Evolutionary conservation across 768 basidiomycete genomes (phyloP).

Genomic region (Termitomyces sp.): DNA sequence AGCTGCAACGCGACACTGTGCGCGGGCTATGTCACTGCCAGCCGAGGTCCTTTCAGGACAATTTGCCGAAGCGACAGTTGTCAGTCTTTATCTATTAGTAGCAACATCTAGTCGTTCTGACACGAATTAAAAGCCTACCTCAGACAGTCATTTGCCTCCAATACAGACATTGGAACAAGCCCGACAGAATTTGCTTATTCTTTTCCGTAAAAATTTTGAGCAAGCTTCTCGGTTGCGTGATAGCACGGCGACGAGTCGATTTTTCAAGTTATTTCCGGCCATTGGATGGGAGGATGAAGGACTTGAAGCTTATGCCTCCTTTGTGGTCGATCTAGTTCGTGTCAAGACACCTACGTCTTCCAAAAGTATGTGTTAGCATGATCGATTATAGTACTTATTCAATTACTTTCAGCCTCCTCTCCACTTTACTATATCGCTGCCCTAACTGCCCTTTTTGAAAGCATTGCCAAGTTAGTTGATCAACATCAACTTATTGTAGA

Average conservation of each 20-base stretch:
- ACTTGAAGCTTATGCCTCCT: conserved; percentile 85
- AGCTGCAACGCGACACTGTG: conserved; percentile 85
- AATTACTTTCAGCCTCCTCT: conserved; percentile 64
- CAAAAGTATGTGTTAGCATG: conserved; percentile 54
- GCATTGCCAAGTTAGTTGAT: conserved; percentile 91
- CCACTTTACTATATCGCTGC: conserved; percentile 88
- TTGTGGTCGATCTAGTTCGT: conserved; percentile 87
- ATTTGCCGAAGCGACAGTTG: conserved; percentile 86
- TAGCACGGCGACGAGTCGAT: conserved; percentile 83
- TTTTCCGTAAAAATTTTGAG: conserved; percentile 79
- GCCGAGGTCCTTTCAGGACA: conserved; percentile 70
- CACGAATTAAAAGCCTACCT: conserved; percentile 65
- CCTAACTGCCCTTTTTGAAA: conserved; percentile 90
- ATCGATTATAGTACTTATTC: conserved; percentile 3
- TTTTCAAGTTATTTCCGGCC: conserved; percentile 95
- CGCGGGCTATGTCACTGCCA: conserved; percentile 84
- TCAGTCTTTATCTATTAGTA: conserved; percentile 31
- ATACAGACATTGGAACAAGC: conserved; percentile 74
- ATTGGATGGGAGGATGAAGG: conserved; percentile 95
- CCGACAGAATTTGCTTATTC: conserved; percentile 65
- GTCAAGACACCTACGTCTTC: conserved; percentile 71
- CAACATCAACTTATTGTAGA: conserved; percentile 98
- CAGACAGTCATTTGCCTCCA: conserved; percentile 83
- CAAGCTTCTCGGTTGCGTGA: conserved; percentile 78
- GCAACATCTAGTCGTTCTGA: neutral